Percentiles rank a stretch among this genome's conserved stretches.
These are phyloP conservation scores for Pseudocercospora vitis DNA, from an alignment of 2,329 filamentous ascomycete species.

Conservation along the genomic window DNA sequence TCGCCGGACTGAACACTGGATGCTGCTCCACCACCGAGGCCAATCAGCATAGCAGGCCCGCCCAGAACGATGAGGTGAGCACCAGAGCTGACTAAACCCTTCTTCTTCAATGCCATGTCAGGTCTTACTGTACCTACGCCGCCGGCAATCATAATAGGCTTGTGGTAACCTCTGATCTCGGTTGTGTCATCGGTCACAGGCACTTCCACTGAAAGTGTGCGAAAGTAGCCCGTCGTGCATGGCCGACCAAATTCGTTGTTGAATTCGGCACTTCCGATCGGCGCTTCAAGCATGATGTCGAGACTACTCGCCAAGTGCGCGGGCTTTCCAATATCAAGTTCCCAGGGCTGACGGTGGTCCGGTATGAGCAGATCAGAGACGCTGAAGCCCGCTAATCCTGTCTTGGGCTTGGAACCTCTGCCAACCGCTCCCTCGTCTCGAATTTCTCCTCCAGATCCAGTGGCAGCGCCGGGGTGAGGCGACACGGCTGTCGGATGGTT, in stretches of 20 bases:
- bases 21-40: constrained; percentile 89
- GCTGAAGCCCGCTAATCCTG: constrained; percentile 87
- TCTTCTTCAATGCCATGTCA: constrained; percentile 83
- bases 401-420: constrained; percentile 87
- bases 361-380: constrained; percentile 94
- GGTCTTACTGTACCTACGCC: constrained; percentile 90
- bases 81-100: constrained; percentile 76
- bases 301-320: constrained; percentile 89
- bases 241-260: constrained; percentile 98
- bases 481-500: constrained; percentile 97
- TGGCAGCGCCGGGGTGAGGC: constrained; percentile 88
- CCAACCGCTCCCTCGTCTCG: constrained; percentile 94
- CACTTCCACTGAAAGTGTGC: constrained; percentile 76
- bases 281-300: constrained; percentile 97
- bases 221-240: constrained; percentile 84
- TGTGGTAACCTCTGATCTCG: constrained; percentile 89
- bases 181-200: constrained; percentile 59
- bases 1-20: constrained; percentile 88
- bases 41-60: constrained; percentile 96
- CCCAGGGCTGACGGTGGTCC: constrained; percentile 80
- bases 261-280: constrained; percentile 90
- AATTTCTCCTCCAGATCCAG: constrained; percentile 92
- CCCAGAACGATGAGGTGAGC: constrained; percentile 90
- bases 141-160: constrained; percentile 97
- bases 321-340: constrained; percentile 84